A percentile compares a stretch with the other conserved stretches of the same genome.
Conservation (phyloP, 129 eudicot species). For the Lactuca saligna region DNA sequence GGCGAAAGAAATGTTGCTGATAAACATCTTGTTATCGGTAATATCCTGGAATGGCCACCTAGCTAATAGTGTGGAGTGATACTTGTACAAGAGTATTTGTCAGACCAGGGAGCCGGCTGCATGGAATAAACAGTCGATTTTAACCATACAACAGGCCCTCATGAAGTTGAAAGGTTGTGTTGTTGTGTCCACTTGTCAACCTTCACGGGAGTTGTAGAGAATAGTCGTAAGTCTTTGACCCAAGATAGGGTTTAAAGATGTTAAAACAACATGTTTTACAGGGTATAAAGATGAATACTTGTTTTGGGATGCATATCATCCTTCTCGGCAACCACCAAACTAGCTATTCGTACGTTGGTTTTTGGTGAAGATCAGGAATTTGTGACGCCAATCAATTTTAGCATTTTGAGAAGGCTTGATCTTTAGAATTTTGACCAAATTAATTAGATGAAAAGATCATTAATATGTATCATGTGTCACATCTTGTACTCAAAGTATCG, state of each 20-base stretch:
- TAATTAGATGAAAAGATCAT: background rate
- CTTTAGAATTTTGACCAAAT: background rate
- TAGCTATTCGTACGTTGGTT: slow-evolving; percentile 40
- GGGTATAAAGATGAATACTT: slow-evolving; percentile 20
- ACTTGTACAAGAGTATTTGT: too few relatives aligned
- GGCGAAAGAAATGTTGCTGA: too few relatives aligned
- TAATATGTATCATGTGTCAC: slow-evolving; percentile 7
- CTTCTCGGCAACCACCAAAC: slow-evolving; percentile 48
- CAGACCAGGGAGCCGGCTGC: too few relatives aligned
- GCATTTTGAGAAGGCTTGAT: slow-evolving; percentile 35
- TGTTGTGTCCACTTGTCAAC: too few relatives aligned
- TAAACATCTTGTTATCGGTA: too few relatives aligned
- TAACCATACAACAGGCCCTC: too few relatives aligned
- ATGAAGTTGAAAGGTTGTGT: too few relatives aligned
- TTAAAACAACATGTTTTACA: background rate
- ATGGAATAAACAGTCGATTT: too few relatives aligned
- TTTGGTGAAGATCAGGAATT: slow-evolving; percentile 40
- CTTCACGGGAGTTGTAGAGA: too few relatives aligned
- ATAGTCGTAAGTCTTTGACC: too few relatives aligned
- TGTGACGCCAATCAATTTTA: slow-evolving; percentile 50
- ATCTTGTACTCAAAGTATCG: slow-evolving; percentile 11
- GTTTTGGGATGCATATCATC: slow-evolving; percentile 62
- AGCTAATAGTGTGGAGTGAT: too few relatives aligned
- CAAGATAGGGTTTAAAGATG: slow-evolving; percentile 39
- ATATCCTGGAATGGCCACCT: too few relatives aligned